A percentile compares a stretch with the other conserved stretches of the same genome.
Evolutionary conservation across 306 rosid genomes (phyloP).

Genomic region (Purshia tridentata): DNA sequence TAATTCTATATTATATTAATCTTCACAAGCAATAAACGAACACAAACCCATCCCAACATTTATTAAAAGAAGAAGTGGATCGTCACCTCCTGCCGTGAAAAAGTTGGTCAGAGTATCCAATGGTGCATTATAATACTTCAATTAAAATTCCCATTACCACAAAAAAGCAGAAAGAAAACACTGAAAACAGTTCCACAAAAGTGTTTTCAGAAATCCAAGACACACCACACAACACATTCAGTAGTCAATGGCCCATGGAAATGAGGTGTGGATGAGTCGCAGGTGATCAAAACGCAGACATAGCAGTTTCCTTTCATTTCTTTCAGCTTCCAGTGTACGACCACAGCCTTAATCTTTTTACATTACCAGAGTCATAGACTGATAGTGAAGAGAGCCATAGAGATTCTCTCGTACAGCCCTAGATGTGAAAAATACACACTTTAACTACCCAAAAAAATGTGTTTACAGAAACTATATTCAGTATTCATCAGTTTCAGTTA

Average conservation of each 20-base stretch:
- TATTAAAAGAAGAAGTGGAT: constrained; percentile 18
- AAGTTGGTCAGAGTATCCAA: constrained; percentile 56
- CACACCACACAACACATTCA: neutral
- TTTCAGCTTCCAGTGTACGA: constrained; percentile 11
- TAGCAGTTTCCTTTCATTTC: neutral
- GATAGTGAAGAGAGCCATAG: constrained; percentile 8
- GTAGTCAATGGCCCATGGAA: neutral
- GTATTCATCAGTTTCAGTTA: constrained; percentile 1
- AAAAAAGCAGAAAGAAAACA: constrained; percentile 13
- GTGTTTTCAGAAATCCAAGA: neutral
- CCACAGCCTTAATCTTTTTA: constrained; percentile 7
- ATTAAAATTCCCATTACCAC: neutral
- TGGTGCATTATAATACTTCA: constrained; percentile 19
- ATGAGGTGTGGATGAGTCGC: constrained; percentile 16
- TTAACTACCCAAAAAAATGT: neutral
- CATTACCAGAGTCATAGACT: constrained; percentile 7
- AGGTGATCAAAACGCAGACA: constrained; percentile 23
- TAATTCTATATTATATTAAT: too few species aligned
- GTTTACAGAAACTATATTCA: constrained; percentile 3
- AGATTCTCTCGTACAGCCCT: constrained; percentile 44
- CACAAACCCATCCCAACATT: neutral
- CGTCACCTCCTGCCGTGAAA: constrained; percentile 23
- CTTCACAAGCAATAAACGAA: neutral
- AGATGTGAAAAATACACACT: constrained; percentile 5
- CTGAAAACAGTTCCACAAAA: neutral